Evolutionary conservation across 352 stramenopile genomes (phyloP), one percentile per base, ranked within the genome.

Genomic region (Pythium inflatum): DNA sequence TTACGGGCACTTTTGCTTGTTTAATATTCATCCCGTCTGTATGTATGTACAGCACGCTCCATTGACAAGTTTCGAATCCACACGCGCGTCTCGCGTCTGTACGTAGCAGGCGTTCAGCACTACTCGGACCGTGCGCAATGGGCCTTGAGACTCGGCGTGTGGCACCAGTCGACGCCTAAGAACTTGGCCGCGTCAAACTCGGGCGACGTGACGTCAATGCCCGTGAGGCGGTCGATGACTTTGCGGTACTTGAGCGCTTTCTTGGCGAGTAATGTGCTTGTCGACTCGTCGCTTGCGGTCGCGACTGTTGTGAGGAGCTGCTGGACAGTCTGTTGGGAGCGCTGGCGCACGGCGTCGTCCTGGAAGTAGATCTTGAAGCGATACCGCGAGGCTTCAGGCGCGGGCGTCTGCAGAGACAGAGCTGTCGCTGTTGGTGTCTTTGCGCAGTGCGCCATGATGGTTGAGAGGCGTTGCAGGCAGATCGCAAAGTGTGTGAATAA

Each of bases 151-250:
- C 46, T 59, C 43, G 30, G 25, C 6, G 59, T 66, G 25, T 66
- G 51, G 48, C 60, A 53, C 81, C 81, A 87, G 61, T 79, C 73
- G 25, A 87, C 72, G 25, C 81, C 81, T 24, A 89, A 57, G 48
- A 87, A 84, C 69, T 84, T 73, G 36, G 77, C 82, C 40, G 80
- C 81, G 68, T 87, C 76, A 66, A 89, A 85, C 34, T 20, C 33
- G 5, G 53, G 53, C 14, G 53, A 56, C 27, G 36, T 46, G n/a
- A 61, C 53, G 22, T 61, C 53, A 5, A 61, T 62, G 12, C 49
- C 48, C 12, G 18, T 27, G 34, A 75, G 54, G 33, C 68, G 68
- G 22, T 70, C 55, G 16, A 59, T 54, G 25, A 75, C 56, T 31
- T 61, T 61, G 53, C 68, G 68, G n/a, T n/a, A n/a, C n/a, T n/a